Percentiles rank a stretch among this genome's conserved stretches.
Evolutionary conservation across 192 early-diverging fungal species (phyloP).

Genomic region (Coemansia sp.): DNA sequence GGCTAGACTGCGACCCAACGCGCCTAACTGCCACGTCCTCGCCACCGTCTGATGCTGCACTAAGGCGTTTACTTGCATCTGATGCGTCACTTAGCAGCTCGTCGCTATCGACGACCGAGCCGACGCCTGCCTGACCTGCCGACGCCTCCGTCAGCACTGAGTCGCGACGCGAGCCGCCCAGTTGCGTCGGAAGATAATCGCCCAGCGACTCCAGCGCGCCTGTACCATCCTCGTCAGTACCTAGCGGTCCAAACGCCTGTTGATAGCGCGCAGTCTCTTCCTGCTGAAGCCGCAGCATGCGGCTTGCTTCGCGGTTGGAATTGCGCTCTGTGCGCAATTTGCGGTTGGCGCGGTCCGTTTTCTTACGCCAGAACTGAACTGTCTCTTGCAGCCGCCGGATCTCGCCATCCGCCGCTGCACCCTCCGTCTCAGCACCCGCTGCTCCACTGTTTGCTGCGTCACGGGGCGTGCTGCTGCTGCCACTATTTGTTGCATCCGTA

Average conservation of each 20-base stretch:
- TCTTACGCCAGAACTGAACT: conserved; percentile 44
- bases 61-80: neutral
- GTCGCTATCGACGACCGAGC: conserved; percentile 13
- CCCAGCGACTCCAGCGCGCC: conserved; percentile 35
- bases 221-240: conserved; percentile 11
- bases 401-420: conserved; percentile 17
- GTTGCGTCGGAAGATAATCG: conserved; percentile 13
- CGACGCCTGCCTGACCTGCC: no score
- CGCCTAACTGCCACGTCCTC: neutral
- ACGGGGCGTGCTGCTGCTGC: no score
- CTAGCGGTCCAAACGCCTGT: conserved; percentile 37
- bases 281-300: conserved; percentile 36
- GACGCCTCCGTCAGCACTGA: neutral
- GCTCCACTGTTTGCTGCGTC: neutral
- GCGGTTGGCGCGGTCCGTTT: conserved; percentile 39
- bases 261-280: conserved; percentile 44
- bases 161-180: neutral
- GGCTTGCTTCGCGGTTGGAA: conserved; percentile 20
- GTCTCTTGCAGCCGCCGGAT: conserved; percentile 36
- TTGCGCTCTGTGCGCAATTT: conserved; percentile 33
- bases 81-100: conserved; percentile 10
- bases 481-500: neutral
- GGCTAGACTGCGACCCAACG: conserved; percentile 23
- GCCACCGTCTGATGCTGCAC: neutral
- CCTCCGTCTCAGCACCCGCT: conserved; percentile 1